A percentile compares a stretch with the other conserved stretches of the same genome.
These are phyloP conservation scores for Beauveria medogensis DNA, from an alignment of 2,329 filamentous ascomycete genomes.

Conservation along the genomic window DNA sequence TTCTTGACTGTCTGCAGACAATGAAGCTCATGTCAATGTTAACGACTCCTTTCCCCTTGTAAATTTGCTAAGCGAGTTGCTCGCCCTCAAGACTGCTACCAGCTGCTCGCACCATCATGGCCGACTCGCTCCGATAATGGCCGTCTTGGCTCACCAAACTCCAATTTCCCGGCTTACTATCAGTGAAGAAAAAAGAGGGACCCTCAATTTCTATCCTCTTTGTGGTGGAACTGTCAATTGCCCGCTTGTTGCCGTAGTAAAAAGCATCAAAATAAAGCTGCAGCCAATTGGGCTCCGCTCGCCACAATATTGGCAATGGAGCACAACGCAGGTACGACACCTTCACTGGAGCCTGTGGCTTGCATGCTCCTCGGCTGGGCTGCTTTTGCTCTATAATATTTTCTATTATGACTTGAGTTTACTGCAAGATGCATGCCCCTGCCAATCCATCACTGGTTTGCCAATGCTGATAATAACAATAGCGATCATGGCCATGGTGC, in stretches of 20 bases:
- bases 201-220: background rate
- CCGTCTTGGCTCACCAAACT: background rate
- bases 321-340: slow-evolving; percentile 3
- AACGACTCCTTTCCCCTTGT: background rate
- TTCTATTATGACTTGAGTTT: background rate
- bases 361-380: background rate
- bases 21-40: background rate
- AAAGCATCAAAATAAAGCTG: background rate
- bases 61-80: too few relatives aligned
- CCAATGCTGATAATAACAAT: too few relatives aligned
- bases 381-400: too few relatives aligned
- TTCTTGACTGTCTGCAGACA: too few relatives aligned
- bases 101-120: background rate
- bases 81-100: background rate
- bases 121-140: background rate
- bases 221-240: background rate
- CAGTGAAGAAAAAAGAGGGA: background rate
- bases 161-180: slow-evolving; percentile 5
- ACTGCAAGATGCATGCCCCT: background rate
- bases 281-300: background rate
- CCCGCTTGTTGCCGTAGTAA: background rate
- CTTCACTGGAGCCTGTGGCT: background rate
- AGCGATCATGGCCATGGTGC: too few relatives aligned
- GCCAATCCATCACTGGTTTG: background rate
- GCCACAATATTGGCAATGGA: slow-evolving; percentile 2